Evolutionary conservation across 257 asterid species (phyloP), one percentile per base, ranked within the genome.

Genomic region (Rubia yunnanensis): DNA sequence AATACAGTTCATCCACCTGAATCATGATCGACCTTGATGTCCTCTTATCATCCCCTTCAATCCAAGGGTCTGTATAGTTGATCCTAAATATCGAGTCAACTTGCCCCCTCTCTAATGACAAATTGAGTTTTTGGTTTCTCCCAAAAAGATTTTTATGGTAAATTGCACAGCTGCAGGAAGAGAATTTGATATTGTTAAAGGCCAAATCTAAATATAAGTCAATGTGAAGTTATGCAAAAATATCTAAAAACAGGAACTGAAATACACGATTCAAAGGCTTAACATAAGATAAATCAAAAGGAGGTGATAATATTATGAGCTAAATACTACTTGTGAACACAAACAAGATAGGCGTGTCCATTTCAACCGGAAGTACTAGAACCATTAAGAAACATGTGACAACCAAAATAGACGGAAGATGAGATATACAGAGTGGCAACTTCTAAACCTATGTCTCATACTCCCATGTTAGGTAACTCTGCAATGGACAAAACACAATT

Each of bases 41-140:
- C 79, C 97, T 82, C 80, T 83, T 94, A 82, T 94, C 97, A 73
- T 94, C 99, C 70, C 99, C 99, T 80, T 94, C 96, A 67, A 89
- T 86, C 97, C 99, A 94, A 57, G 99, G 99, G 70, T 87, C 97
- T 22, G 94, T 88, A 75, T 88, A 90, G 76, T 89, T 94, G 73
- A 94, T 73, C 80, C 94, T 83, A 77, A 89, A 94, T 74, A 89
- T 81, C 55, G 97, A 94, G 70, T 89, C 99, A 64, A 94, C 86
- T 68, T 94, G 97, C 60, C 99, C 97, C 76, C 97, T 82, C 88
- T 94, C 99, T 67, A 89, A 52, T 22, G 99, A 89, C 59, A 94
- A 83, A 80, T 94, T 94, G 66, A 94, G 88, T 78, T 94, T 94
- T 72, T 90, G 97, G 85, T 90, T 90, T 81, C 95, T 84, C 70